Conservation (phyloP, 2,329 filamentous ascomycete genomes). For the Fusarium sp. region DNA sequence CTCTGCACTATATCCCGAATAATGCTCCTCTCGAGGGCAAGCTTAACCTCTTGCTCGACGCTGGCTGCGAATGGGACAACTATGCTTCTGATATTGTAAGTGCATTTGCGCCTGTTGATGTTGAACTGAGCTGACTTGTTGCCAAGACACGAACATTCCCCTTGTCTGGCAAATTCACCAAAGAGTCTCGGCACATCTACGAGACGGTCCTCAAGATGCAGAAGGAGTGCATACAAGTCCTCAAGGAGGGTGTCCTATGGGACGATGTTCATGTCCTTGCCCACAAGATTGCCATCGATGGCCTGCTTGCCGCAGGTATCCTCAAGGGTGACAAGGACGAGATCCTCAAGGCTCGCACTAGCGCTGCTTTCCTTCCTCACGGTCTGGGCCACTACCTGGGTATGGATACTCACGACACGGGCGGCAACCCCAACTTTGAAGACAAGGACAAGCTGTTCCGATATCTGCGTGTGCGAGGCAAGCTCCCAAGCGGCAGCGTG, state of each 20-base stretch:
- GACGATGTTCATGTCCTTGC: conserved; percentile 84
- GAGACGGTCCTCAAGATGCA: conserved; percentile 90
- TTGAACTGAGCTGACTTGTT: conserved; percentile 8
- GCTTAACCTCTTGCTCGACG: conserved; percentile 85
- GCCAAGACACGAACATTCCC: conserved; percentile 85
- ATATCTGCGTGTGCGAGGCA: conserved; percentile 83
- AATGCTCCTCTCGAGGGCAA: conserved; percentile 75
- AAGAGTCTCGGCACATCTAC: conserved; percentile 80
- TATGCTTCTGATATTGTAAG: conserved; percentile 75
- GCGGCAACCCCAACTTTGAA: conserved; percentile 79
- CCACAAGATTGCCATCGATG: conserved; percentile 83
- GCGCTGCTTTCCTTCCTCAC: conserved; percentile 90
- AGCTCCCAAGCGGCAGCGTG: conserved; percentile 80
- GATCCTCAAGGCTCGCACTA: conserved; percentile 82
- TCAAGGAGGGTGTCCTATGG: conserved; percentile 81
- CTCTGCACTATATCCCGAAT: conserved; percentile 88
- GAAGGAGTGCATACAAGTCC: conserved; percentile 75
- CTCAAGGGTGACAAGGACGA: conserved; percentile 74
- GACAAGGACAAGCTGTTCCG: conserved; percentile 87
- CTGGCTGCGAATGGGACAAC: conserved; percentile 79
- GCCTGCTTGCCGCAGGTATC: conserved; percentile 80
- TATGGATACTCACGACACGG: conserved; percentile 91
- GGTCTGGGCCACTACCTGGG: conserved; percentile 91
- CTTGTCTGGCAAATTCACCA: conserved; percentile 75
- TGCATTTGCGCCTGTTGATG: conserved; percentile 1